phyloP scores from a whole-genome alignment of 805 yeast species.

The Ogataea henricii region DNA sequence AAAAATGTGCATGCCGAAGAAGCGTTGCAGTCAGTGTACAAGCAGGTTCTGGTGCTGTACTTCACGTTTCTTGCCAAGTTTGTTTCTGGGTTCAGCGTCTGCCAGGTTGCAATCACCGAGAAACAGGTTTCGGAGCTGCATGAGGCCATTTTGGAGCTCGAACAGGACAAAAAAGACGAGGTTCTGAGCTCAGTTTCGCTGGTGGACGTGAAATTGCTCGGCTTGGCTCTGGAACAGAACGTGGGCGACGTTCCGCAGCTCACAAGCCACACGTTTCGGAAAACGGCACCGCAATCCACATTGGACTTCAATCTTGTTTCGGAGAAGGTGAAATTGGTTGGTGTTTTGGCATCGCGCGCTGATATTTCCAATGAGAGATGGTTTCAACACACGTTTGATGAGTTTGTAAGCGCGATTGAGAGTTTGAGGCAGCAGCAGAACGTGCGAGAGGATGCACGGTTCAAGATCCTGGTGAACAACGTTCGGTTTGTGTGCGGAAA shows the following conservation, averaged over 20 bases:
- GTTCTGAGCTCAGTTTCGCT: background rate
- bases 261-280: background rate
- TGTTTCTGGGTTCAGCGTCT: background rate
- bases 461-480: slow-evolving; percentile 19
- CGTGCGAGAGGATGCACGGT: slow-evolving; percentile 8
- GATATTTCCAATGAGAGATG: slow-evolving; percentile 11
- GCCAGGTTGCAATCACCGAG: background rate
- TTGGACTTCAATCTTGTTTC: slow-evolving; percentile 20
- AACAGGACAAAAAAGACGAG: slow-evolving; percentile 1
- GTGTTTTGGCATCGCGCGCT: slow-evolving; percentile 15
- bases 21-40: background rate
- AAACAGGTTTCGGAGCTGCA: background rate
- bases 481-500: slow-evolving; percentile 22
- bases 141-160: background rate
- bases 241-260: background rate
- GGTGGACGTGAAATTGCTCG: background rate
- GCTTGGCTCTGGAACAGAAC: slow-evolving; percentile 1
- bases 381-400: slow-evolving; percentile 14
- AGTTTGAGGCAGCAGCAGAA: slow-evolving; percentile 10
- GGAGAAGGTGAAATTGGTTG: slow-evolving; percentile 23
- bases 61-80: slow-evolving; percentile 6
- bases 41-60: slow-evolving; percentile 4
- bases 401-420: slow-evolving; percentile 9
- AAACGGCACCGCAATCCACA: background rate
- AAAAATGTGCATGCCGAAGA: background rate